Evolutionary conservation across 2,329 filamentous ascomycete species (phyloP), one percentile per base, ranked within the genome.

Genomic region (Beauveria scarabaeidicola): DNA sequence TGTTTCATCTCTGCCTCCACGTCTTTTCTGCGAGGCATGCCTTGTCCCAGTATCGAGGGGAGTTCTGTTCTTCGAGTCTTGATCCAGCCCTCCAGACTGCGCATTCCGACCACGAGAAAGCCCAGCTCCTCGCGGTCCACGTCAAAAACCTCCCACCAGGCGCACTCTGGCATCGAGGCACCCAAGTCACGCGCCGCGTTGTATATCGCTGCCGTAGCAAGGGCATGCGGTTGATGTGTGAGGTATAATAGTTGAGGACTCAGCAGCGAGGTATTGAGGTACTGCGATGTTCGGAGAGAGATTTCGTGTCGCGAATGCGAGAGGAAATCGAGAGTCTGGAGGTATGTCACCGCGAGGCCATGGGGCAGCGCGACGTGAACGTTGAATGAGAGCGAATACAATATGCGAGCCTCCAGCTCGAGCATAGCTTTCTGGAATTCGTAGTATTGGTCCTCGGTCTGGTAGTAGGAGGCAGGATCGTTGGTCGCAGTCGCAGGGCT

Each of bases 121-220:
- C 94, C 94, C 40, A 99, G 78, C 70, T 96, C 91, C 76, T 99
- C 94, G 54, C 94, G 81, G 67, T 97, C 92, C 8, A 94, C 90
- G 72, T 99, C 94, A 71, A 97, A 97, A 0, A 97, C 90, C 73
- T 97, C 92, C 94, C 94, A 99, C 94, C 94, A 99, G 63, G 90
- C 87, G 52, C 83, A 84, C 63, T 89, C 88, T 0, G 93, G 91
- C 74, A 97, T 80, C 71, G 90, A 91, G 13, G 89, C 83, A 0
- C 82, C 86, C 1, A 83, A 72, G 65, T 97, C 91, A 48, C 87
- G 82, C 1, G 91, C 89, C 0, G 93, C 90, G n/a, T 91, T 83
- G 70, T 97, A 99, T 36, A 97, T 88, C 1, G 92, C 90, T 1
- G 92, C 90, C 2, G 91, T 90, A 5, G 94, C 93, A 10, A 99